phyloP scores from a whole-genome alignment of 1,284 basidiomycete species.

The Ganoderma boninense region DNA sequence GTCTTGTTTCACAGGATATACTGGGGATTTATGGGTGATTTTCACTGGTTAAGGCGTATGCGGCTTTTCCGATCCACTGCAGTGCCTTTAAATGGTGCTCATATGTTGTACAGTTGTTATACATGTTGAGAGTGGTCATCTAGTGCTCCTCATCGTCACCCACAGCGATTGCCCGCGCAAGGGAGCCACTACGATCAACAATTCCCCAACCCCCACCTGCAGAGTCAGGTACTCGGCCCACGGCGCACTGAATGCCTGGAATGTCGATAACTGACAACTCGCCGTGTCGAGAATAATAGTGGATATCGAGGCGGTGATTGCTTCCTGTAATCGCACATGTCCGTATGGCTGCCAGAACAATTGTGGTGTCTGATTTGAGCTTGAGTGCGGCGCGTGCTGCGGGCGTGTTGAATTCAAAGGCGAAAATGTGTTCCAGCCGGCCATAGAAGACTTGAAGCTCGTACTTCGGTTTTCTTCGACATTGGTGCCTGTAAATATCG shows the following conservation, averaged over 20 bases:
- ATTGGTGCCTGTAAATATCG: slow-evolving; percentile 17
- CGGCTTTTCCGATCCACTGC: too few species aligned
- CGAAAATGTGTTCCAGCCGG: slow-evolving; percentile 14
- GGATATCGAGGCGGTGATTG: slow-evolving; percentile 17
- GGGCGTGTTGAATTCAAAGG: neutral
- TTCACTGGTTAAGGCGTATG: too few species aligned
- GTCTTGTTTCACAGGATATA: too few species aligned
- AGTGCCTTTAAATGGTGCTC: too few species aligned
- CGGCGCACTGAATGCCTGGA: slow-evolving; percentile 16
- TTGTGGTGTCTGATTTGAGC: neutral
- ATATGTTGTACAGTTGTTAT: too few species aligned
- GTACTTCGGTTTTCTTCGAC: too few species aligned
- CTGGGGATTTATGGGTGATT: too few species aligned
- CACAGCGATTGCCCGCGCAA: slow-evolving; percentile 7
- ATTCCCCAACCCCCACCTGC: neutral
- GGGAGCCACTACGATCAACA: slow-evolving; percentile 19
- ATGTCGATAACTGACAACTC: slow-evolving; percentile 8
- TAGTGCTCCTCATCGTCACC: too few species aligned
- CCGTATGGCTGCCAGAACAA: slow-evolving; percentile 15
- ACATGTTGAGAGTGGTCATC: too few species aligned
- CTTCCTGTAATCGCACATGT: neutral
- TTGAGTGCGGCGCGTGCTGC: too few species aligned
- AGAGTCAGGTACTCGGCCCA: slow-evolving; percentile 17
- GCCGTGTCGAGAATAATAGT: slow-evolving; percentile 10
- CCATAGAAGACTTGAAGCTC: slow-evolving; percentile 18